Percentiles rank a stretch among this genome's conserved stretches.
phyloP scores from a whole-genome alignment of 2,329 filamentous ascomycete genomes.

The Colletotrichum sp. region DNA sequence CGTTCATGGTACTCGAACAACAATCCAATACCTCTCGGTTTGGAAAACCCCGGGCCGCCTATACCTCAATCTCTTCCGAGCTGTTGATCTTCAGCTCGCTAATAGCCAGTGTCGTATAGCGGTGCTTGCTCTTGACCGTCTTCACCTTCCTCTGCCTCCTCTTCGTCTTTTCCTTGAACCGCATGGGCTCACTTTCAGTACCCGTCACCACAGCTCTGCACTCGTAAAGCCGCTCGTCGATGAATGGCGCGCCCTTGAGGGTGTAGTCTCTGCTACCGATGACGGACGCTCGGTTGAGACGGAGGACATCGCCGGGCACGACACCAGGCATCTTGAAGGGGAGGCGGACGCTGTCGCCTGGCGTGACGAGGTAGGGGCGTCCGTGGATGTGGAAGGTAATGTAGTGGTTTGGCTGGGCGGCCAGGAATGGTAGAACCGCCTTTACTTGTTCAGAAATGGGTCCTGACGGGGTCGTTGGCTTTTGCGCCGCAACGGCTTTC shows the following conservation, averaged over 20 bases:
- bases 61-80: slow-evolving; percentile 42
- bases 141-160: slow-evolving; percentile 75
- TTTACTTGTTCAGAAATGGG: slow-evolving; percentile 61
- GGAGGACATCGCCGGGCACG: slow-evolving; percentile 81
- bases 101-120: slow-evolving; percentile 85
- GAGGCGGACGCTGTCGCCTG: slow-evolving; percentile 76
- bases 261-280: slow-evolving; percentile 92
- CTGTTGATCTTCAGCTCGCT: slow-evolving; percentile 75
- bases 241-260: slow-evolving; percentile 78
- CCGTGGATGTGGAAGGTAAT: slow-evolving; percentile 81
- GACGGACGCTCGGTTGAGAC: slow-evolving; percentile 82
- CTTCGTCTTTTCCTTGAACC: slow-evolving; percentile 83
- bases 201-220: slow-evolving; percentile 87
- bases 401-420: slow-evolving; percentile 78
- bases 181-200: slow-evolving; percentile 79
- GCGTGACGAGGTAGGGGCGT: slow-evolving; percentile 78
- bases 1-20: slow-evolving; percentile 10
- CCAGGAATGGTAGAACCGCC: slow-evolving; percentile 72
- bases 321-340: slow-evolving; percentile 82
- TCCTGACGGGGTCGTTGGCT: slow-evolving; percentile 29
- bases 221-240: slow-evolving; percentile 84
- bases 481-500: neutral
- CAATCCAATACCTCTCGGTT: neutral
- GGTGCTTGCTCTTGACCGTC: slow-evolving; percentile 87
- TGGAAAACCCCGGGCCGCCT: neutral